Conservation (phyloP, 2,329 filamentous ascomycete genomes). For the Alternaria sp. region DNA sequence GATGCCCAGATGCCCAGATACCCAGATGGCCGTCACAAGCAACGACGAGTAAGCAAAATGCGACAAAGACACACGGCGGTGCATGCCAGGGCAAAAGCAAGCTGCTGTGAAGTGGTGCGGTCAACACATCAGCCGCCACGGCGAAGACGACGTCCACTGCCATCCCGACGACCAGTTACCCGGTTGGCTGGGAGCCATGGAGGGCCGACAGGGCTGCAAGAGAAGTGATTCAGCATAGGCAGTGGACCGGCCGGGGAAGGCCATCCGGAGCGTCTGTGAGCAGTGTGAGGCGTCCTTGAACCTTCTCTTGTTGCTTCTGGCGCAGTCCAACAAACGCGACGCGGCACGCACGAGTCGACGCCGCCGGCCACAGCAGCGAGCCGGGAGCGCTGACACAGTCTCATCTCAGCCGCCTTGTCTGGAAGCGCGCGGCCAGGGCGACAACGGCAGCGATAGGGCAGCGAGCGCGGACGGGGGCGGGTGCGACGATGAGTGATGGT, state of each 20-base stretch:
- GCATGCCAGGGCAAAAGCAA: conserved; percentile 7
- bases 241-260: conserved; percentile 45
- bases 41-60: conserved; percentile 9
- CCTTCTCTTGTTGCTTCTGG: conserved; percentile 43
- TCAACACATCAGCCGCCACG: conserved; percentile 11
- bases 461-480: not conserved
- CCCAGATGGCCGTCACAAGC: conserved; percentile 3
- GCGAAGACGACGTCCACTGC: conserved; percentile 11
- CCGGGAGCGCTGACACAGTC: conserved; percentile 39
- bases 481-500: no score
- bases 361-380: conserved; percentile 17
- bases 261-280: conserved; percentile 39
- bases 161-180: conserved; percentile 47
- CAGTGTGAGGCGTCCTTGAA: conserved; percentile 33
- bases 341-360: conserved; percentile 28
- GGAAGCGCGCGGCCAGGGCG: conserved; percentile 5
- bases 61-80: conserved; percentile 2
- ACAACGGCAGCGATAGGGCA: not conserved
- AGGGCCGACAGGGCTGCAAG: conserved; percentile 22
- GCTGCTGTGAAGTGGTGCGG: conserved; percentile 22
- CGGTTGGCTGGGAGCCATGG: conserved; percentile 29
- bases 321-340: conserved; percentile 30
- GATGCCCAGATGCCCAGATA: not conserved
- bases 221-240: conserved; percentile 30
- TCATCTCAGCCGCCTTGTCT: conserved; percentile 37